Evolutionary conservation across 495 filamentous ascomycete species (phyloP).

Genomic region (Darksidea phi): DNA sequence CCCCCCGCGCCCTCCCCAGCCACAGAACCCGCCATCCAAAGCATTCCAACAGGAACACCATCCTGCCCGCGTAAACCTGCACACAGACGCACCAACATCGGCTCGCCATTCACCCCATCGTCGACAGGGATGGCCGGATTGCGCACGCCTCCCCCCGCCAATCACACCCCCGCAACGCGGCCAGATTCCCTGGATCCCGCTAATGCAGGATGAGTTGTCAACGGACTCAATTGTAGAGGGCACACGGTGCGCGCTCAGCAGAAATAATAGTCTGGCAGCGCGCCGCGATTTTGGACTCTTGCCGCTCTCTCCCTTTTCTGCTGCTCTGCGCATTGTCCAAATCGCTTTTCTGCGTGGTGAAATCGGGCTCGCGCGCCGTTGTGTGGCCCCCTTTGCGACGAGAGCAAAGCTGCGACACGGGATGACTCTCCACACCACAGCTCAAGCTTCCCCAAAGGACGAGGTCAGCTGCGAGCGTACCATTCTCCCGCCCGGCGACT

Average conservation of each 20-base stretch:
- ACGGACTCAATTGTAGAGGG: slow-evolving; percentile 11
- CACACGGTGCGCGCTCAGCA: background rate
- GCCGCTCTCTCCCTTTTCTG: background rate
- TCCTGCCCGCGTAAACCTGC: too few relatives aligned
- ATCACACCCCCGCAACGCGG: background rate
- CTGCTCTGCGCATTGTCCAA: too few relatives aligned
- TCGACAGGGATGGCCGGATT: background rate
- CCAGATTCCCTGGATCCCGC: slow-evolving; percentile 19
- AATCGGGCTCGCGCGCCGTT: background rate
- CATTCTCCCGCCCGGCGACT: too few relatives aligned
- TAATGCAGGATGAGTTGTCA: slow-evolving; percentile 29
- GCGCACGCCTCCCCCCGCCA: background rate
- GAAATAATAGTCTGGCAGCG: slow-evolving; percentile 11
- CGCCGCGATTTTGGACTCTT: background rate
- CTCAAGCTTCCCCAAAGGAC: background rate
- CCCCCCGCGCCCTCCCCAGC: too few relatives aligned
- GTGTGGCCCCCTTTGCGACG: too few relatives aligned
- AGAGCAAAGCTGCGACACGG: background rate
- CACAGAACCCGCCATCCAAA: too few relatives aligned
- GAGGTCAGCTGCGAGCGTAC: too few relatives aligned
- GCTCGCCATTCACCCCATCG: too few relatives aligned
- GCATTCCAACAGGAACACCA: too few relatives aligned
- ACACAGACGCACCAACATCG: too few relatives aligned
- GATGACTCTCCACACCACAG: background rate
- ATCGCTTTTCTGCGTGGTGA: background rate